Conservation (phyloP, 192 early-diverging fungal species). For the Coemansia sp. region DNA sequence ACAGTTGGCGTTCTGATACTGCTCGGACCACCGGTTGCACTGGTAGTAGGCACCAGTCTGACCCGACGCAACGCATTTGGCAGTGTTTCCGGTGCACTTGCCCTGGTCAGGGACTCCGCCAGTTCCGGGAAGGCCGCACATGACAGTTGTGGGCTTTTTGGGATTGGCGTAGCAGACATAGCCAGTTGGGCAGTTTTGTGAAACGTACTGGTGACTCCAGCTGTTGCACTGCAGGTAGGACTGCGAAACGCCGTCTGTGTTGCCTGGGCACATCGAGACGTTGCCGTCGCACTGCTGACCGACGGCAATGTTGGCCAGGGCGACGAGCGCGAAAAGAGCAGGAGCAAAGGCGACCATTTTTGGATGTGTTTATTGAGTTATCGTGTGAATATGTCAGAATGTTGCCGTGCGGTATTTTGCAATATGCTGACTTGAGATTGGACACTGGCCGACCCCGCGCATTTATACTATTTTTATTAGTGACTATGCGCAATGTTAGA, state of each 20-base stretch:
- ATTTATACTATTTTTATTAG: not conserved
- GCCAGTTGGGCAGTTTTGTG: constrained; percentile 25
- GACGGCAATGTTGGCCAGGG: constrained; percentile 17
- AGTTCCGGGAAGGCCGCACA: constrained; percentile 39
- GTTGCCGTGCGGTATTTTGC: not conserved
- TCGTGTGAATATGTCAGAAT: not conserved
- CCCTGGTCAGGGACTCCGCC: constrained; percentile 29
- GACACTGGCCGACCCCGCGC: not conserved
- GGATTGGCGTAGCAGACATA: constrained; percentile 44
- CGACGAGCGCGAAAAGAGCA: constrained; percentile 16
- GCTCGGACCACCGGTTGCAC: constrained; percentile 48
- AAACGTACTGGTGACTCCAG: constrained; percentile 26
- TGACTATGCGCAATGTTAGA: not conserved
- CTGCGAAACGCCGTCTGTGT: constrained; percentile 31
- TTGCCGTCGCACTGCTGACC: constrained; percentile 30
- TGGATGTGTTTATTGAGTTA: not conserved
- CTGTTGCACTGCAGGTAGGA: constrained; percentile 40
- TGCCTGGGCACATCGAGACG: constrained; percentile 26
- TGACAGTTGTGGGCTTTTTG: constrained; percentile 27
- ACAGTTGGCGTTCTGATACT: constrained; percentile 37
- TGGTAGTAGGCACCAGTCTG: constrained; percentile 30
- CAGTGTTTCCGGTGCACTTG: constrained; percentile 40
- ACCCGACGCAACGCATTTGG: constrained; percentile 41
- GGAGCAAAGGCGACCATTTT: constrained; percentile 21
- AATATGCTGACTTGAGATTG: not conserved